Evolutionary conservation across 345 rosid species (phyloP), one percentile per base, ranked within the genome.

Genomic region (Conringia planisiliqua): DNA sequence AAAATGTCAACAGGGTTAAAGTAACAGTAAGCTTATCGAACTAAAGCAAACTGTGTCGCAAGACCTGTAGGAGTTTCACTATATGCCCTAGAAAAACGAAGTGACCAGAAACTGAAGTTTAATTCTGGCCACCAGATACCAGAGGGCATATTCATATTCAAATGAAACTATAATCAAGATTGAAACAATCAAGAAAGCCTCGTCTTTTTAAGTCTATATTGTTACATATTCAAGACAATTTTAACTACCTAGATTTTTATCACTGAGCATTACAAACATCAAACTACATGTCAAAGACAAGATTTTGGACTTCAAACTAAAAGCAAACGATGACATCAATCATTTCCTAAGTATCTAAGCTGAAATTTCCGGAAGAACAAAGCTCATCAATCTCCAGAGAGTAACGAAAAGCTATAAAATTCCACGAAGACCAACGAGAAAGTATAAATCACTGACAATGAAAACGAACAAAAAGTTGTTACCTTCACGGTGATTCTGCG

Each of bases 61-160:
- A 87, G 77, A 71, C 83, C 90, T 85, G 92, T 67, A 75, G 58
- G 7, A 0, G 38, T 10, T 89, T 79, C 24, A 10, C 0, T 88
- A 9, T 90, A 62, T 79, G 93, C 98, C 96, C 92, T 56, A 20
- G 42, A 51, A 81, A 86, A 83, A 87, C 86, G 85, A 89, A 82
- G 88, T 83, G 85, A 10, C 89, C 86, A 93, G 96, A 78, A 64
- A 90, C 84, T 50, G 8, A 40, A 5, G 4, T 10, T 11, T 4
- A 74, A 81, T 13, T 47, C 90, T 75, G 85, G 88, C 83, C 90
- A 89, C 85, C 77, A 90, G 97, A 90, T 93, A 89, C 93, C 96
- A 78, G 6, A 83, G 96, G 93, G 92, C 82, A 77, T 22, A 50
- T 62, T 6, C 0, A 30, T 11, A 65, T 40, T 27, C 43, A 39